Conservation (phyloP, 768 basidiomycete genomes). For the Hericium erinaceus region DNA sequence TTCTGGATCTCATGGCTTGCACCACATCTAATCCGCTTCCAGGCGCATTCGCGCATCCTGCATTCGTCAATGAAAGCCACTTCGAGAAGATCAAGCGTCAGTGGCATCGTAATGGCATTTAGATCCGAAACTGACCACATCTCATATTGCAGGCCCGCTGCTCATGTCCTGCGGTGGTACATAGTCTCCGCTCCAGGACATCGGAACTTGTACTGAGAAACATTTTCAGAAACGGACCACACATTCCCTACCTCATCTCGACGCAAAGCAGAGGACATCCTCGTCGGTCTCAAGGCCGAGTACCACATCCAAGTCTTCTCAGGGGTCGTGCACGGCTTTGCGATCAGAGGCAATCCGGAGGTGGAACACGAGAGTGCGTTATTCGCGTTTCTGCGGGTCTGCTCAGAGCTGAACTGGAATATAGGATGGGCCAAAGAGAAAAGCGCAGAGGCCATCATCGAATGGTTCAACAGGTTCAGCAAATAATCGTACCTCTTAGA, state of each 20-base stretch:
- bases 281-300: constrained; percentile 37
- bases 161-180: constrained; percentile 47
- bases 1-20: too few species aligned
- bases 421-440: constrained; percentile 13
- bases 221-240: constrained; percentile 38
- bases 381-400: neutral
- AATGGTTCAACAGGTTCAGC: constrained; percentile 12
- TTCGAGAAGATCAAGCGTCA: constrained; percentile 39
- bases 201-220: neutral
- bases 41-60: constrained; percentile 54
- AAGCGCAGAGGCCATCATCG: constrained; percentile 11
- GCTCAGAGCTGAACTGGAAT: neutral
- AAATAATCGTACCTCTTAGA: neutral
- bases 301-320: constrained; percentile 55
- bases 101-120: constrained; percentile 10
- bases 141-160: constrained; percentile 34
- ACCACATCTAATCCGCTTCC: neutral
- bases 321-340: constrained; percentile 30
- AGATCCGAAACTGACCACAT: neutral
- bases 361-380: constrained; percentile 7
- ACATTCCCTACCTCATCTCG: constrained; percentile 46
- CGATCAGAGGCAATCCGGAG: constrained; percentile 20
- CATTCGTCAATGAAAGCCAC: constrained; percentile 36
- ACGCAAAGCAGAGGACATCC: constrained; percentile 45
- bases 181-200: neutral